Percentiles rank a stretch among this genome's conserved stretches.
Conservation (phyloP, 106 monocot species). For the Apostasia ramifera region DNA sequence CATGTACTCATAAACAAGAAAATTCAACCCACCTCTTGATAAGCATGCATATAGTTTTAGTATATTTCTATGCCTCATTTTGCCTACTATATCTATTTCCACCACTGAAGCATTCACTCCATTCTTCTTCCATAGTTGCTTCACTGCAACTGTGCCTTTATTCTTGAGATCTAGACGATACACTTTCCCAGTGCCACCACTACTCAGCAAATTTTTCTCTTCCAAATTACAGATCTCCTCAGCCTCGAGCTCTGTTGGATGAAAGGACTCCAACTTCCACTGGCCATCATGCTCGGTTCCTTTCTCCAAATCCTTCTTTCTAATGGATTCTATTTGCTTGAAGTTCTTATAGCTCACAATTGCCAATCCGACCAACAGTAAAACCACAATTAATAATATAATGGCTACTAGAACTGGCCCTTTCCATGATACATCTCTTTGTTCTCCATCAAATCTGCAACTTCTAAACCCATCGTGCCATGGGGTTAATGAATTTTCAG, state of each 20-base stretch:
- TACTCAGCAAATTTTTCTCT: constrained; percentile 68
- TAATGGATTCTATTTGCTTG: constrained; percentile 30
- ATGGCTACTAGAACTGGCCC: constrained; percentile 5
- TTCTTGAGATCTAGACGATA: constrained; percentile 50
- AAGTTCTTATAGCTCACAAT: constrained; percentile 43
- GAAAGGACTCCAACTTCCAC: constrained; percentile 63
- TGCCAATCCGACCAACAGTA: constrained; percentile 27
- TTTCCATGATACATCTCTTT: constrained; percentile 17
- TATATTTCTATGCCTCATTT: constrained; percentile 70
- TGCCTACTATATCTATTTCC: constrained; percentile 64
- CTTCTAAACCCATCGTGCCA: constrained; percentile 12
- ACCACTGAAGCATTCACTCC: constrained; percentile 26
- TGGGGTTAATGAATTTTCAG: constrained; percentile 9
- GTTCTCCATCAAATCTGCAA: constrained; percentile 14
- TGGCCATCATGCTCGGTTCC: constrained; percentile 10
- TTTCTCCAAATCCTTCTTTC: constrained; percentile 22
- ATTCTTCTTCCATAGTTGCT: constrained; percentile 45
- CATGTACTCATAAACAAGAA: constrained; percentile 73
- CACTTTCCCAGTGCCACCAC: constrained; percentile 59
- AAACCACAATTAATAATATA: constrained; percentile 9
- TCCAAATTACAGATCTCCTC: constrained; percentile 48
- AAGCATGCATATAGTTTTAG: constrained; percentile 68
- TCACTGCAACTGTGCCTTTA: constrained; percentile 57
- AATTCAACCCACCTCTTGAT: constrained; percentile 34
- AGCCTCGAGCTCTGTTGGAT: constrained; percentile 46